Evolutionary conservation across 495 filamentous ascomycete species (phyloP).

Genomic region (Pyronema omphalodes): DNA sequence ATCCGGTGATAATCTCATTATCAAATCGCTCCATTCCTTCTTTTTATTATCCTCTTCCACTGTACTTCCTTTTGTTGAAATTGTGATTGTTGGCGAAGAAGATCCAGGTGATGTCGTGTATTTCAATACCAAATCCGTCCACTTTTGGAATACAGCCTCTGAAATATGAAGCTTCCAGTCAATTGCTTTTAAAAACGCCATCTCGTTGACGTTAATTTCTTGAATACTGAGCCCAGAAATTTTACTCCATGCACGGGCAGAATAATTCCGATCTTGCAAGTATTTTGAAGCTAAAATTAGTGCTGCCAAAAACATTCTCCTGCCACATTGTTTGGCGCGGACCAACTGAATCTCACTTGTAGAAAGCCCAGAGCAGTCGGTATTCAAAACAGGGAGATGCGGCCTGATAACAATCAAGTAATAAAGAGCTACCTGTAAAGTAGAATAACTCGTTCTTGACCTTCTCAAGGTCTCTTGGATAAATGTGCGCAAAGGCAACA

Average conservation of each 20-base stretch:
- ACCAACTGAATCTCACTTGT: conserved; percentile 49
- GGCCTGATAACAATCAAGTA: conserved; percentile 88
- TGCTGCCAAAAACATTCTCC: conserved; percentile 92
- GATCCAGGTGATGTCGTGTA: conserved; percentile 47
- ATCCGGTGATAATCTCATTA: conserved; percentile 62
- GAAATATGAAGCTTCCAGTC: conserved; percentile 90
- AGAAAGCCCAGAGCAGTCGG: conserved; percentile 71
- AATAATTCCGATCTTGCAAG: conserved; percentile 93
- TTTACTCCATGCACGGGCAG: conserved; percentile 92
- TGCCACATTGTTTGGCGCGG: conserved; percentile 84
- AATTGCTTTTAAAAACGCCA: conserved; percentile 75
- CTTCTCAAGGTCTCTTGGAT: conserved; percentile 92
- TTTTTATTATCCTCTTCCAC: conserved; percentile 46
- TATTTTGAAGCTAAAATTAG: conserved; percentile 79
- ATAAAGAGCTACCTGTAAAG: conserved; percentile 88
- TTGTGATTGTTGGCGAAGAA: conserved; percentile 27
- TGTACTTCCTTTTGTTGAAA: no score
- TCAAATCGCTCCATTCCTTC: conserved; percentile 33
- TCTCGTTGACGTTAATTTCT: conserved; percentile 94
- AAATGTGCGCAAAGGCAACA: conserved; percentile 81
- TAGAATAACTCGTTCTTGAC: conserved; percentile 92
- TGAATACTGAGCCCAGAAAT: conserved; percentile 77
- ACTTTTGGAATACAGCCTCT: conserved; percentile 70
- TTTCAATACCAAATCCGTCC: conserved; percentile 79
- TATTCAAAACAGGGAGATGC: conserved; percentile 59